Evolutionary conservation across 192 early-diverging fungal genomes (phyloP).

Genomic region (Chytriomyces hyalinus): DNA sequence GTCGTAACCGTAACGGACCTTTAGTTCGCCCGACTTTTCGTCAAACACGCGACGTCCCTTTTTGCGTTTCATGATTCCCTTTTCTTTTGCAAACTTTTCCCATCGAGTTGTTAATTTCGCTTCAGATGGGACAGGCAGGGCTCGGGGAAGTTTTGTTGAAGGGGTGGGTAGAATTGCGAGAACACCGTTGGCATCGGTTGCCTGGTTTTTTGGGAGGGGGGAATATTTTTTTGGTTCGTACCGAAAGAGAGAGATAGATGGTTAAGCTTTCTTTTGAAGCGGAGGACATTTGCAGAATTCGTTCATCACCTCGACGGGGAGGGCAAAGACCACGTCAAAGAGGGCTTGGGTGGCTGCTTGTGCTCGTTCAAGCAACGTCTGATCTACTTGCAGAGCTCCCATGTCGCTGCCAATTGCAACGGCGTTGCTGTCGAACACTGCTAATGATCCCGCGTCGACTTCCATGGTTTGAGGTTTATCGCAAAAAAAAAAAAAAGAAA

Average conservation of each 20-base stretch:
- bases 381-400: constrained; percentile 52
- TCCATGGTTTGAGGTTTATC: constrained; percentile 53
- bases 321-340: constrained; percentile 86
- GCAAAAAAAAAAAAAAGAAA: constrained; percentile 20
- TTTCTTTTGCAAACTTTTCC: constrained; percentile 97
- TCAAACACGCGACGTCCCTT: constrained; percentile 84
- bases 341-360: constrained; percentile 85
- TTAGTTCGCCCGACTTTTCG: constrained; percentile 80
- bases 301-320: constrained; percentile 53
- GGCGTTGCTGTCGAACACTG: constrained; percentile 81
- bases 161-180: constrained; percentile 80
- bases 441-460: constrained; percentile 85
- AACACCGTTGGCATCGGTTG: constrained; percentile 64
- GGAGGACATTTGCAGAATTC: too few relatives aligned
- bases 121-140: constrained; percentile 89
- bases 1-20: constrained; percentile 89
- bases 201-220: too few relatives aligned
- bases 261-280: too few relatives aligned
- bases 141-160: constrained; percentile 76
- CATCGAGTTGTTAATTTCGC: constrained; percentile 90
- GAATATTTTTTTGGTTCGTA: too few relatives aligned
- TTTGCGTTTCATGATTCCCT: constrained; percentile 91
- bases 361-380: constrained; percentile 53
- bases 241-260: too few relatives aligned
- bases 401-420: constrained; percentile 59